phyloP scores from a whole-genome alignment of 176 grass and related monocot species.

The Musa beccarii region DNA sequence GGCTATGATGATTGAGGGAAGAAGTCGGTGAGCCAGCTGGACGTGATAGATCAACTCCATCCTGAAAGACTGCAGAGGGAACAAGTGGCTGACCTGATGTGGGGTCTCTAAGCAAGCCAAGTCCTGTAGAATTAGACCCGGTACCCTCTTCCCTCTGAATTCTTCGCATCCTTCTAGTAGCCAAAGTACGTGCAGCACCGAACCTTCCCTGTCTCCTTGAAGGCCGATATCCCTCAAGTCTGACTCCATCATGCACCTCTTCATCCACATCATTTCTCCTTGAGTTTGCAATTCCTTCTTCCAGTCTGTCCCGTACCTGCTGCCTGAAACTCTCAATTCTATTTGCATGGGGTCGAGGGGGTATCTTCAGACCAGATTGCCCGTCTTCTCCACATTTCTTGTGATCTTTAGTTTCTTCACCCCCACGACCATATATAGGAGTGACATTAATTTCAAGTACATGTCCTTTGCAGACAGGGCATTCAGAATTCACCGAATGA shows the following conservation, averaged over 20 bases:
- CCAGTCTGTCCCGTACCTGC: slow-evolving; percentile 25
- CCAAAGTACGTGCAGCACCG: neutral
- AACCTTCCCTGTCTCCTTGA: slow-evolving; percentile 1
- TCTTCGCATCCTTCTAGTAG: neutral
- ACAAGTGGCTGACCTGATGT: neutral
- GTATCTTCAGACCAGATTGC: slow-evolving; percentile 27
- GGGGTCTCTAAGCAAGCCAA: neutral
- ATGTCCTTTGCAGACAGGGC: slow-evolving; percentile 80
- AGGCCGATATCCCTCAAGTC: neutral
- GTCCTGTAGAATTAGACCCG: slow-evolving; percentile 1
- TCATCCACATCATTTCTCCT: slow-evolving; percentile 33
- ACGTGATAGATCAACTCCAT: neutral
- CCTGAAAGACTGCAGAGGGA: neutral
- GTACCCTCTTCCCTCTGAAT: neutral
- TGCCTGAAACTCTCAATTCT: slow-evolving; percentile 49
- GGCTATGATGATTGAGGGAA: neutral
- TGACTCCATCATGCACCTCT: neutral
- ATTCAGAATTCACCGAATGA: slow-evolving; percentile 40
- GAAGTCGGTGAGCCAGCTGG: neutral
- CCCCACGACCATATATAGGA: slow-evolving; percentile 76
- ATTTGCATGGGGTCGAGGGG: slow-evolving; percentile 47
- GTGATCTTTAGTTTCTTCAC: slow-evolving; percentile 3
- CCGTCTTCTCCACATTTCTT: slow-evolving; percentile 5
- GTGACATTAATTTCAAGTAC: slow-evolving; percentile 49
- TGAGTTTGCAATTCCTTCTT: slow-evolving; percentile 22